phyloP scores from a whole-genome alignment of 2,329 filamentous ascomycete genomes.

The Penicillium capsulatum region DNA sequence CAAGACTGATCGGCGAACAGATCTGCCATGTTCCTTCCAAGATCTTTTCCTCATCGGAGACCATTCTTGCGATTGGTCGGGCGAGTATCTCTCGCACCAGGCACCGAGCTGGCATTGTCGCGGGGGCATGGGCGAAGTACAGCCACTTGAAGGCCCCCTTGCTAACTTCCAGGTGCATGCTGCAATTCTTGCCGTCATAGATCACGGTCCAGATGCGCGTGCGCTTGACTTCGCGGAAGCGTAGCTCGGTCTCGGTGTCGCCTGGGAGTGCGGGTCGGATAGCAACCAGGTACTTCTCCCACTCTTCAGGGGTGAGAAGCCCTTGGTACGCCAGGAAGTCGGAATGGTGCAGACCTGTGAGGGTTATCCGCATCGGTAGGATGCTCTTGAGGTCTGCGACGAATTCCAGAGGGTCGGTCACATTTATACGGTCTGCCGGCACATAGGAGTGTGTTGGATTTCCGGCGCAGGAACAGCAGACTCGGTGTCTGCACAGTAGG shows the following conservation, averaged over 20 bases:
- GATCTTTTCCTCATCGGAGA: conserved; percentile 28
- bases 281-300: conserved; percentile 33
- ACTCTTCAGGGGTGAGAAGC: conserved; percentile 17
- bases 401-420: conserved; percentile 41
- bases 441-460: conserved; percentile 50
- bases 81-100: conserved; percentile 41
- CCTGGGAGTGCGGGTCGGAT: conserved; percentile 21
- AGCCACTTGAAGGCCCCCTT: conserved; percentile 42
- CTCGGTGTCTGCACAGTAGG: conserved; percentile 51
- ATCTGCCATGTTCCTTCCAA: conserved; percentile 45
- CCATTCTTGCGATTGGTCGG: conserved; percentile 49
- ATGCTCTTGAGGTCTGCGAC: conserved; percentile 39
- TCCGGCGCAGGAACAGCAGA: conserved; percentile 51
- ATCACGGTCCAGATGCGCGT: conserved; percentile 29
- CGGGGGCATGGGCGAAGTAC: conserved; percentile 45
- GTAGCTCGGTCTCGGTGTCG: conserved; percentile 29
- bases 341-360: conserved; percentile 28
- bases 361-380: conserved; percentile 42
- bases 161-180: conserved; percentile 27
- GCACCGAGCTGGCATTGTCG: conserved; percentile 37
- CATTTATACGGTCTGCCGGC: too few species aligned
- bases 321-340: conserved; percentile 21
- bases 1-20: conserved; percentile 38
- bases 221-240: conserved; percentile 29
- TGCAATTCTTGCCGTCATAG: conserved; percentile 26